phyloP scores from a whole-genome alignment of 371 early-diverging fungal species.

The Apophysomyces trapeziformis region DNA sequence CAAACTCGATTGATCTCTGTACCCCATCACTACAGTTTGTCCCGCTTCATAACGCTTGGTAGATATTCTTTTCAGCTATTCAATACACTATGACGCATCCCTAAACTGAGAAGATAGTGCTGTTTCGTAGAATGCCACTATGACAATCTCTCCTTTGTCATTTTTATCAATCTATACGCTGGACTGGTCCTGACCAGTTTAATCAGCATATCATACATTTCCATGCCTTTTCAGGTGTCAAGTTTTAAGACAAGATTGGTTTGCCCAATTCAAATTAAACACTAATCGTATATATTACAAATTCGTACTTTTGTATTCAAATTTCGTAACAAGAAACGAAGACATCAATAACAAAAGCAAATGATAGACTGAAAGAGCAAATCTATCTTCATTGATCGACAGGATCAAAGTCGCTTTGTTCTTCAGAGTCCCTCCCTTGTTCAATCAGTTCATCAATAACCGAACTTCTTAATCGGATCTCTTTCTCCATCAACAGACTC shows the following conservation, averaged over 20 bases:
- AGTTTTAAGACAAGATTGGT: neutral
- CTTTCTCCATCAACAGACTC: conserved; percentile 70
- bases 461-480: conserved; percentile 55
- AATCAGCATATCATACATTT: neutral
- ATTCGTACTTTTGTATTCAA: too few species aligned
- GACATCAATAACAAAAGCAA: too few species aligned
- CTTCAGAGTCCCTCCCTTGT: neutral
- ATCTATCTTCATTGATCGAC: too few species aligned
- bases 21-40: neutral
- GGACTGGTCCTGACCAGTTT: neutral
- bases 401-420: too few species aligned
- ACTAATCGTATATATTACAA: too few species aligned
- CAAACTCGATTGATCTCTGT: neutral
- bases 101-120: neutral
- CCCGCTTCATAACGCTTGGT: neutral
- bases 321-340: too few species aligned
- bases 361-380: too few species aligned
- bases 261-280: neutral
- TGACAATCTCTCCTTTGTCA: neutral
- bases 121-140: neutral
- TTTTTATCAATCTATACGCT: neutral
- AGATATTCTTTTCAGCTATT: neutral
- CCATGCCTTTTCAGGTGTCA: neutral
- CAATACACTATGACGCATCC: neutral
- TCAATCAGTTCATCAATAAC: conserved; percentile 13